Percentiles rank a stretch among this genome's conserved stretches.
These are phyloP conservation scores for Dipodascus geniculatus DNA, from an alignment of 805 yeast genomes.

Conservation along the genomic window DNA sequence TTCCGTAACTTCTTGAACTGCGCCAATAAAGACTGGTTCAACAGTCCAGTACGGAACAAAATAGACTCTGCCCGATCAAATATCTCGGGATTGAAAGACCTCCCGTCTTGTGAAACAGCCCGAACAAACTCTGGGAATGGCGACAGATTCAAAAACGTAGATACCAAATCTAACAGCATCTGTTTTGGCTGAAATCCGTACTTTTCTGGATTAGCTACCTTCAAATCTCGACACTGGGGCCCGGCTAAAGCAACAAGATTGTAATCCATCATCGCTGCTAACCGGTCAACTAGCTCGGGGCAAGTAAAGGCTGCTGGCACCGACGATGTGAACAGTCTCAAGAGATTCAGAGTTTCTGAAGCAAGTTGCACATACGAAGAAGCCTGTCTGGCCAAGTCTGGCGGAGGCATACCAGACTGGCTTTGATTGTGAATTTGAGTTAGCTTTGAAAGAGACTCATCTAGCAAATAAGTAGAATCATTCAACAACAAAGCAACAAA, in stretches of 20 bases:
- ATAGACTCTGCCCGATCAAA: slow-evolving; percentile 65
- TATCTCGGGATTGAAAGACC: slow-evolving; percentile 63
- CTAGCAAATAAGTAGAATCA: slow-evolving; percentile 83
- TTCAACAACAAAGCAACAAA: slow-evolving; percentile 92
- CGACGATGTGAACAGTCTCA: slow-evolving; percentile 72
- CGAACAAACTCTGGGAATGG: slow-evolving; percentile 50
- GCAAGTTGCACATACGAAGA: slow-evolving; percentile 72
- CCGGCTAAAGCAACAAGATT: slow-evolving; percentile 90
- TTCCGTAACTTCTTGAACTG: slow-evolving; percentile 45
- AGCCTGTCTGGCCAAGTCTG: slow-evolving; percentile 53
- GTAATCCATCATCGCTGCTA: slow-evolving; percentile 93
- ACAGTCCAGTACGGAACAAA: slow-evolving; percentile 41
- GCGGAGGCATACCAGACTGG: slow-evolving; percentile 23
- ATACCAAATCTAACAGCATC: slow-evolving; percentile 55
- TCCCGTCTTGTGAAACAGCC: slow-evolving; percentile 84
- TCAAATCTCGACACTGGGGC: slow-evolving; percentile 80
- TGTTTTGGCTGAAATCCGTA: slow-evolving; percentile 75
- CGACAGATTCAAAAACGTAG: slow-evolving; percentile 65
- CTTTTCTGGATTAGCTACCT: slow-evolving; percentile 71
- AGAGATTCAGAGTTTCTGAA: slow-evolving; percentile 68
- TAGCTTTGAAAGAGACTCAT: slow-evolving; percentile 77
- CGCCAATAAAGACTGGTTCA: slow-evolving; percentile 42
- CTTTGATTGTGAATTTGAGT: slow-evolving; percentile 53
- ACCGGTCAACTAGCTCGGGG: slow-evolving; percentile 82
- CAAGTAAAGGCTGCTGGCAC: slow-evolving; percentile 79